A percentile compares a stretch with the other conserved stretches of the same genome.
phyloP scores from a whole-genome alignment of 176 grass and related monocot genomes.

The Oryza meyeriana region DNA sequence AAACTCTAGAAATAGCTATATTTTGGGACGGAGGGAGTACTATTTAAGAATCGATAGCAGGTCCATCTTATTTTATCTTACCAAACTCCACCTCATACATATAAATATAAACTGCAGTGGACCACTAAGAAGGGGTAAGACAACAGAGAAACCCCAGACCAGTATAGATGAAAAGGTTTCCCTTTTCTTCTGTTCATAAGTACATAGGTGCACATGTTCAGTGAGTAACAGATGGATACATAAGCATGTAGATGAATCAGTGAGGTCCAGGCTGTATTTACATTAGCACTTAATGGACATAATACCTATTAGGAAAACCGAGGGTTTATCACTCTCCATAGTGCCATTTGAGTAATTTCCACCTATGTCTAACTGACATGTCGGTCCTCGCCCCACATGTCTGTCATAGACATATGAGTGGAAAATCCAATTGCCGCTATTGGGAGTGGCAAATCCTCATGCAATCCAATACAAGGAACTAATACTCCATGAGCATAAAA shows the following conservation, averaged over 20 bases:
- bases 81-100: background rate
- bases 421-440: background rate
- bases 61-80: background rate
- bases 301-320: background rate
- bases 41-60: background rate
- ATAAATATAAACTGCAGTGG: conserved; percentile 2
- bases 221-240: conserved; percentile 14
- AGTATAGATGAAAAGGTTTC: conserved; percentile 13
- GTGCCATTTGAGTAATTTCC: background rate
- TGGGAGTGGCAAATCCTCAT: background rate
- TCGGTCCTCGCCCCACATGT: background rate
- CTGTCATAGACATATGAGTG: background rate
- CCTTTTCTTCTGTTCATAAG: background rate
- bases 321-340: background rate
- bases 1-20: no score
- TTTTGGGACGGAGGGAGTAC: no score
- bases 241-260: conserved; percentile 5
- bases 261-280: background rate
- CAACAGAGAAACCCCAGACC: background rate
- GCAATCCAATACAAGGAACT: conserved; percentile 6
- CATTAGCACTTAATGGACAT: background rate
- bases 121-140: background rate
- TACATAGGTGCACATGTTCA: background rate
- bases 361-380: background rate
- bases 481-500: background rate